These are phyloP conservation scores for Furcasterigmium sp. DNA, from an alignment of 2,329 filamentous ascomycete genomes.

Conservation along the genomic window DNA sequence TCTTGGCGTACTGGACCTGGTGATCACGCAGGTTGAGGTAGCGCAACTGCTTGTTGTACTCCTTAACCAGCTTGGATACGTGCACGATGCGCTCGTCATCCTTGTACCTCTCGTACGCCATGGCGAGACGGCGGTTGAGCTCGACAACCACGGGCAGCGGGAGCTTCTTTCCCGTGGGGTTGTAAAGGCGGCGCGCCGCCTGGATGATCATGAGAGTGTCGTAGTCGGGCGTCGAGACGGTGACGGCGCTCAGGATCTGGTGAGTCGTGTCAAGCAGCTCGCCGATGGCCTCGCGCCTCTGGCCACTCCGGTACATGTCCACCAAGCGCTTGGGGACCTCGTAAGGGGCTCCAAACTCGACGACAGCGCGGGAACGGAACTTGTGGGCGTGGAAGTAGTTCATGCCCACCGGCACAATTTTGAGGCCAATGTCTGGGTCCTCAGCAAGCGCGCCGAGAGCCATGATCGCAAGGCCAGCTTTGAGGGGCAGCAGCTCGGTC, in stretches of 20 bases:
- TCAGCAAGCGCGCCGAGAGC: conserved; percentile 84
- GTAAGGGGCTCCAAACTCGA: conserved; percentile 89
- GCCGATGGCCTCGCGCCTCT: conserved; percentile 82
- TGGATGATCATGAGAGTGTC: conserved; percentile 97
- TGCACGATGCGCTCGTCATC: conserved; percentile 78
- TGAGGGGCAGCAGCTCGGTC: conserved; percentile 83
- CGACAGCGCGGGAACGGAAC: conserved; percentile 90
- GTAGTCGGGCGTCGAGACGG: conserved; percentile 88
- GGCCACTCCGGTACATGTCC: conserved; percentile 75
- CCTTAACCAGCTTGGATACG: conserved; percentile 68
- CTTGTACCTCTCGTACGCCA: conserved; percentile 90
- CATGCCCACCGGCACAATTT: conserved; percentile 96
- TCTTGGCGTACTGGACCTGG: conserved; percentile 86
- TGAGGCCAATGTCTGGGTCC: conserved; percentile 80
- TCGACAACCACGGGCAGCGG: conserved; percentile 90
- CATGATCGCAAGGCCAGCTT: conserved; percentile 98
- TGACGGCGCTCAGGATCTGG: conserved; percentile 79
- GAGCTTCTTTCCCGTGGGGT: conserved; percentile 88
- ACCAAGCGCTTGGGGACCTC: conserved; percentile 80
- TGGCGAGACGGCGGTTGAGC: conserved; percentile 83
- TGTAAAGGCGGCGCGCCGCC: conserved; percentile 88
- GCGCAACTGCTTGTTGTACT: conserved; percentile 82
- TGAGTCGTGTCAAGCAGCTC: conserved; percentile 82
- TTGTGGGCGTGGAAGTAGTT: conserved; percentile 99
- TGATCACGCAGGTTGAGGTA: conserved; percentile 88